Evolutionary conservation across 352 stramenopile species (phyloP).

Genomic region (Poterioochromonas sp.): DNA sequence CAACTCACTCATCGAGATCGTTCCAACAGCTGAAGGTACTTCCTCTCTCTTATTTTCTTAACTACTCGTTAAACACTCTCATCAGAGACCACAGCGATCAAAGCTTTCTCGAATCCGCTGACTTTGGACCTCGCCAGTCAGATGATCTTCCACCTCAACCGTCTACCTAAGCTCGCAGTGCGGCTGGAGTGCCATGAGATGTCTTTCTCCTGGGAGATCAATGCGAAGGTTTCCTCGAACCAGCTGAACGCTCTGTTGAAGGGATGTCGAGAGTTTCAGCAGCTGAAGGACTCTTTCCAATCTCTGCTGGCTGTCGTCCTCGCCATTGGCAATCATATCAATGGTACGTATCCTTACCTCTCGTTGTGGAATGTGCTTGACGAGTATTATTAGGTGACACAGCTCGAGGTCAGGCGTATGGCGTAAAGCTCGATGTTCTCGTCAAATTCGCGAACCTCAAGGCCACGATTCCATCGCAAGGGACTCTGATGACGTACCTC

Average conservation of each 20-base stretch:
- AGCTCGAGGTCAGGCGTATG: too few species aligned
- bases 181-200: not conserved
- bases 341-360: too few species aligned
- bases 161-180: not conserved
- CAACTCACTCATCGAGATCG: not conserved
- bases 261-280: not conserved
- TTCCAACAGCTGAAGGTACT: constrained; percentile 1
- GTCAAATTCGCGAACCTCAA: not conserved
- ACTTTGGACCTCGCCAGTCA: not conserved
- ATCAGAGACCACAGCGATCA: not conserved
- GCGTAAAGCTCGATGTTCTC: not conserved
- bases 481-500: not conserved
- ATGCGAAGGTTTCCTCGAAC: not conserved
- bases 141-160: not conserved
- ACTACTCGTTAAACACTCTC: too few species aligned
- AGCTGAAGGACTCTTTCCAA: not conserved
- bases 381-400: too few species aligned
- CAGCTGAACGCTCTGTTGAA: not conserved
- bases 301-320: not conserved
- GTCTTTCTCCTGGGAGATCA: not conserved
- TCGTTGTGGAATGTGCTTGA: too few species aligned
- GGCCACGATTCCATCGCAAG: not conserved
- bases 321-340: constrained; percentile 17
- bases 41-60: not conserved
- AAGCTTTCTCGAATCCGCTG: not conserved